Conservation (phyloP, 2,329 filamentous ascomycete genomes). For the Aspergillus ibericus region DNA sequence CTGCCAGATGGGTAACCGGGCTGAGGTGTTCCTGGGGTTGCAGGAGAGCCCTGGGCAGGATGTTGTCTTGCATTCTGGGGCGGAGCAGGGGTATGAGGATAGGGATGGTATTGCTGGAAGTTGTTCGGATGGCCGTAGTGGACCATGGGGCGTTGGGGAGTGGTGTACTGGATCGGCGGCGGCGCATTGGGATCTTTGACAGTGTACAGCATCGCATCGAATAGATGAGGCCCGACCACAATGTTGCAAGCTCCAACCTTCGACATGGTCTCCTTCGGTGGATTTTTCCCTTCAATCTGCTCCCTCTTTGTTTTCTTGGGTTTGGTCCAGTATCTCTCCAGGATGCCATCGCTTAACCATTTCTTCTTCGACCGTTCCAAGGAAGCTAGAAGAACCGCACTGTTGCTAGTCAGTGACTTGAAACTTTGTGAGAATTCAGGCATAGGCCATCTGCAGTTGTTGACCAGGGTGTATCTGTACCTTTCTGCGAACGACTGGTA, state of each 20-base stretch:
- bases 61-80: conserved; percentile 29
- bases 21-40: conserved; percentile 27
- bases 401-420: conserved; percentile 28
- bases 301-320: conserved; percentile 57
- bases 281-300: conserved; percentile 48
- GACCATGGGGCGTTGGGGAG: conserved; percentile 43
- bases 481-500: conserved; percentile 62
- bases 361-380: conserved; percentile 60
- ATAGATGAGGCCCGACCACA: conserved; percentile 63
- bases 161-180: conserved; percentile 39
- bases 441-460: background rate
- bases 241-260: conserved; percentile 60
- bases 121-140: conserved; percentile 44
- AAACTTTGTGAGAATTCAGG: background rate
- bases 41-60: conserved; percentile 25
- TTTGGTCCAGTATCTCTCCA: conserved; percentile 60
- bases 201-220: conserved; percentile 58
- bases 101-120: conserved; percentile 45
- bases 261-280: conserved; percentile 53
- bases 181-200: conserved; percentile 52
- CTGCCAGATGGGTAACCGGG: conserved; percentile 26
- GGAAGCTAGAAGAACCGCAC: conserved; percentile 58
- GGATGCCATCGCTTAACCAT: conserved; percentile 56
- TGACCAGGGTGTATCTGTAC: conserved; percentile 24
- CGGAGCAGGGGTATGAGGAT: conserved; percentile 30